Base-by-base conservation (phyloP, 441 rosid genomes). In the Brassica hybrid region DNA sequence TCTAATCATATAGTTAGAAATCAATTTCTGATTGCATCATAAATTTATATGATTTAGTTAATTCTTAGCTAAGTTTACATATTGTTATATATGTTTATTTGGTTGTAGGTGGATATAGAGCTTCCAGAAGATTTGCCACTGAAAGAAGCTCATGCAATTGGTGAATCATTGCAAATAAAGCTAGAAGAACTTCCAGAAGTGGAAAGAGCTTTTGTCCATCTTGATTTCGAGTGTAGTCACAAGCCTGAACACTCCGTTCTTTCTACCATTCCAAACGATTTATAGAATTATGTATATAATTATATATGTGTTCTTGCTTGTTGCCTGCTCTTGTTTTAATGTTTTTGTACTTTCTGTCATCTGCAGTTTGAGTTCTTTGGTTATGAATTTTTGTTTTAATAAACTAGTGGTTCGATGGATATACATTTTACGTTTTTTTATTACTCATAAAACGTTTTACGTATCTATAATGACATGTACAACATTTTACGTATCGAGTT, bases 161-260 rank as follows among this genome's bases (percentile, higher is more conserved):
- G 98, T 70, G 97, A 93, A 75, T 43, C 85, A 69, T 81, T 93
- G 83, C 97, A 93, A 80, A 86, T 85, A 78, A 93, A 89, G 80
- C 83, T 93, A 1, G 95, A 93, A 84, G 87, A 80, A 79, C 91
- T 93, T 19, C 87, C 90, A 25, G 94, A 91, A 84, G 97, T 93
- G 6, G 97, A 93, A 79, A 84, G 97, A 30, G 97, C 95, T 65
- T 94, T 94, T 72, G 96, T 94, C 69, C 98, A 94, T 85, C 85
- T 94, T 2, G 98, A 91, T 79, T 90, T 80, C 45, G 98, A 94
- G 80, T 90, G 97, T 7, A 90, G 89, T 17, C 97, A 94, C 80
- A 94, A 91, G 79, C 97, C 98, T 11, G 98, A 94, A 78, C 98
- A 94, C 82, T 81, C 85, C 5, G 79, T 93, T 68, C 87, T 89